phyloP scores from a whole-genome alignment of 2,329 filamentous ascomycete species.

The Sclerotinia trifoliorum region DNA sequence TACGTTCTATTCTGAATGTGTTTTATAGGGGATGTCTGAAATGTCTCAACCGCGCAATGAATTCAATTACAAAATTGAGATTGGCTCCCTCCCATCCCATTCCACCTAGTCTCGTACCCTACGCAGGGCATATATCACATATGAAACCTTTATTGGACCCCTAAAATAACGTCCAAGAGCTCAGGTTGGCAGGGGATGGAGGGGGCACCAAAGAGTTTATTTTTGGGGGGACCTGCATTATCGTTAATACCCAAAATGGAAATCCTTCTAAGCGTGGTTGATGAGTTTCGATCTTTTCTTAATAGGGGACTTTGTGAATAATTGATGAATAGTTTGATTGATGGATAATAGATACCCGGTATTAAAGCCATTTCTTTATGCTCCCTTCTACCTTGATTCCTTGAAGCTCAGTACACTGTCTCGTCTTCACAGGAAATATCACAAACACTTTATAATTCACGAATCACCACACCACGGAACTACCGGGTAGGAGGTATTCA shows the following conservation, averaged over 20 bases:
- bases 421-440: not conserved
- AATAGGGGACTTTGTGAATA: not conserved
- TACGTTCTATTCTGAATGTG: not conserved
- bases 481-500: not conserved
- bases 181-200: too few species aligned
- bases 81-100: not conserved
- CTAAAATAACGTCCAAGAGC: too few species aligned
- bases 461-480: not conserved
- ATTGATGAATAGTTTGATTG: too few species aligned
- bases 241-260: not conserved
- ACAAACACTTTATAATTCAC: too few species aligned
- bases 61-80: not conserved
- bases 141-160: constrained; percentile 1
- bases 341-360: too few species aligned
- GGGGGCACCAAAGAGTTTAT: too few species aligned
- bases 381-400: not conserved
- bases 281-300: not conserved
- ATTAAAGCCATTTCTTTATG: too few species aligned
- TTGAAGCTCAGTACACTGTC: too few species aligned
- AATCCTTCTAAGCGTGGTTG: not conserved
- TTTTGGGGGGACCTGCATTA: constrained; percentile 1
- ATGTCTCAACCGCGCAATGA: not conserved
- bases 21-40: not conserved
- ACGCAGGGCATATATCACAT: not conserved
- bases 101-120: too few species aligned